Base-by-base conservation (phyloP, 192 early-diverging fungal species). In the Gorgonomyces haynaldii region DNA sequence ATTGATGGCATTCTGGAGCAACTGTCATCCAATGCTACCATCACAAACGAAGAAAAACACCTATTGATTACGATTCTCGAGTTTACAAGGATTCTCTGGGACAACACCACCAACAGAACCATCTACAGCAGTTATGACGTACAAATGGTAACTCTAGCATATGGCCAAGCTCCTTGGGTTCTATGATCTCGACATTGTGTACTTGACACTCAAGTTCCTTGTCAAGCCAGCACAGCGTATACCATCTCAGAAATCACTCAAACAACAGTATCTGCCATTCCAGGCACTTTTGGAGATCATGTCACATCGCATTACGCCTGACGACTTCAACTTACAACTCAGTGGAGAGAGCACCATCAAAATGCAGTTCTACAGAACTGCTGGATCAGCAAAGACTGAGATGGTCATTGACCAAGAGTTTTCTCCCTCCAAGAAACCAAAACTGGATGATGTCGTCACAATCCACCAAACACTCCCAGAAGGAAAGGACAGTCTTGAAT, bases 31-130 rank as follows among this genome's bases (percentile, higher is more conserved):
- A 69, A 75, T 78, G 34, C 61, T 90, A 47, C 61, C 79, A 19
- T 65, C 67, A 4, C 88, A 90, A 54, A 52, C 61, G 42, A 63
- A 50, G 72, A 70, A 20, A 81, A 81, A 48, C 45, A 44, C 25
- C 49, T 84, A 19, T 22, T 74, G 9, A 53, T 86, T 1, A 72
- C 82, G 0, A 77, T 92, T 30, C 53, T 94, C 41, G 46, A 66
- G 31, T 84, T 95, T 37, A 83, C 87, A 30, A 75, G 80, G 15
- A 53, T 82, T 13, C 63, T 99, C 42, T 81, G 92, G 67, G 93
- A 99, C 57, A 89, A 88, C 58, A 91, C 88, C 53, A 90, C 91
- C 35, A 96, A 92, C 56, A 75, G 96, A 34, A 90, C 85, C 49
- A 64, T 96, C 20, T 99, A 96, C 61, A 86, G 76, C 45, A 94